Percentiles rank a stretch among this genome's conserved stretches.
Evolutionary conservation across 2,329 filamentous ascomycete species (phyloP).

Genomic region (Alternaria solani): DNA sequence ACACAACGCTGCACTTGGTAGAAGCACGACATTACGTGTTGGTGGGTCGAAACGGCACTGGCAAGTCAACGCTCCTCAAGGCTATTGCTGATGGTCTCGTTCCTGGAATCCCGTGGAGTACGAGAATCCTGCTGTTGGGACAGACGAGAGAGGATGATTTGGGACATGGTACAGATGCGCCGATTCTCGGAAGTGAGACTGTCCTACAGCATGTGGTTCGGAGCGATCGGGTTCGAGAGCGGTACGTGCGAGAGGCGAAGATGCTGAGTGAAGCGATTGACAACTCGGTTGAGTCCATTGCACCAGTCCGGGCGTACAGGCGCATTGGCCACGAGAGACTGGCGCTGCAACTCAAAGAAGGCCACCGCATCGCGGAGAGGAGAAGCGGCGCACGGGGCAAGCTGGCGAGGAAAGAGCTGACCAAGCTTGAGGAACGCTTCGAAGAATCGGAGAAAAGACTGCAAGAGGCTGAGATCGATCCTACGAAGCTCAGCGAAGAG

Average conservation of each 20-base stretch:
- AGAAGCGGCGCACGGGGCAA: slow-evolving; percentile 78
- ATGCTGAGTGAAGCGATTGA: slow-evolving; percentile 70
- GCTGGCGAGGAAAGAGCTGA: slow-evolving; percentile 77
- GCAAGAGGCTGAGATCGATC: slow-evolving; percentile 64
- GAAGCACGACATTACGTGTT: slow-evolving; percentile 78
- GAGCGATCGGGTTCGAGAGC: slow-evolving; percentile 60
- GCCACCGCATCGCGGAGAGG: slow-evolving; percentile 76
- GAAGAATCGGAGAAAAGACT: slow-evolving; percentile 62
- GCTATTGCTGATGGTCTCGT: slow-evolving; percentile 81
- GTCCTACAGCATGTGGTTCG: slow-evolving; percentile 73
- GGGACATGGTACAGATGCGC: slow-evolving; percentile 45
- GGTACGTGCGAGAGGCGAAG: slow-evolving; percentile 68
- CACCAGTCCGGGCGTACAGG: slow-evolving; percentile 68
- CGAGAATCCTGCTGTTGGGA: slow-evolving; percentile 46
- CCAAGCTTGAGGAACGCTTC: slow-evolving; percentile 72
- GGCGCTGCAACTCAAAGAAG: slow-evolving; percentile 69
- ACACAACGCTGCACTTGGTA: slow-evolving; percentile 75
- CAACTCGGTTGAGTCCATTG: slow-evolving; percentile 61
- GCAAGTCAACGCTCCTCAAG: slow-evolving; percentile 80
- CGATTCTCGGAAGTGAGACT: slow-evolving; percentile 46
- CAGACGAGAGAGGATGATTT: slow-evolving; percentile 37
- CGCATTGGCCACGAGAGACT: slow-evolving; percentile 69
- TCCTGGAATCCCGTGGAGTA: slow-evolving; percentile 63
- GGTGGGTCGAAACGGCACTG: slow-evolving; percentile 80
- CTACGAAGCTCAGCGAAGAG: slow-evolving; percentile 67